These are phyloP conservation scores for Linum usitatissimum DNA, from an alignment of 345 rosid genomes.

Conservation along the genomic window DNA sequence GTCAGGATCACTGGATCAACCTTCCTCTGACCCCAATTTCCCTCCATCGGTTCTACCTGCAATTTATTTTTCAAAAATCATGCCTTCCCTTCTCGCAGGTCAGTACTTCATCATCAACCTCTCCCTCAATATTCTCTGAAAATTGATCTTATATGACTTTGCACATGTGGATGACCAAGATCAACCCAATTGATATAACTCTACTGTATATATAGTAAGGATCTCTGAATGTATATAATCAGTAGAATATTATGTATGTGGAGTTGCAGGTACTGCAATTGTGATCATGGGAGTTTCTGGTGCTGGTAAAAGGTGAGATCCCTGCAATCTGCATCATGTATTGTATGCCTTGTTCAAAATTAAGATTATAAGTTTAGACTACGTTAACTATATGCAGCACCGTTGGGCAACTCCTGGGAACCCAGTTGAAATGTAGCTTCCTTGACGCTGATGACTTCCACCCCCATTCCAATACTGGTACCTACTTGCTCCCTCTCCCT, in stretches of 20 bases:
- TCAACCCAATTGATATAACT: too few relatives aligned
- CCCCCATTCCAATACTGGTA: conserved; percentile 65
- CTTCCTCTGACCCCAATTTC: too few relatives aligned
- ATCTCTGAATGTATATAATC: background rate
- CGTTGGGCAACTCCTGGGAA: conserved; percentile 50
- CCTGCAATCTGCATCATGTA: background rate
- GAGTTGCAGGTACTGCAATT: conserved; percentile 27
- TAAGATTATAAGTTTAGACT: background rate
- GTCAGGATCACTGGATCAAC: too few relatives aligned
- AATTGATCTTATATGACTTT: too few relatives aligned
- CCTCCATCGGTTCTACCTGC: too few relatives aligned
- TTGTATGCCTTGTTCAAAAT: background rate
- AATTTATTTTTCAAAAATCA: too few relatives aligned
- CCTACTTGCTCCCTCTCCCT: background rate
- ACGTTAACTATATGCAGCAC: conserved; percentile 30
- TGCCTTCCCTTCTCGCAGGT: too few relatives aligned
- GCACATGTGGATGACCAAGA: too few relatives aligned
- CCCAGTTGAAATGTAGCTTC: conserved; percentile 41
- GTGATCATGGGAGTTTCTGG: conserved; percentile 78
- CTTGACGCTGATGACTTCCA: conserved; percentile 90
- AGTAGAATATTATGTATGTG: background rate
- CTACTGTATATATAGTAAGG: too few relatives aligned
- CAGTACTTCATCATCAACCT: too few relatives aligned
- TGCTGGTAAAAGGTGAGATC: conserved; percentile 53
- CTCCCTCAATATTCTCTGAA: too few relatives aligned